Evolutionary conservation across 2,329 filamentous ascomycete genomes (phyloP), one percentile per base, ranked within the genome.

Genomic region (Aspergillus vadensis): DNA sequence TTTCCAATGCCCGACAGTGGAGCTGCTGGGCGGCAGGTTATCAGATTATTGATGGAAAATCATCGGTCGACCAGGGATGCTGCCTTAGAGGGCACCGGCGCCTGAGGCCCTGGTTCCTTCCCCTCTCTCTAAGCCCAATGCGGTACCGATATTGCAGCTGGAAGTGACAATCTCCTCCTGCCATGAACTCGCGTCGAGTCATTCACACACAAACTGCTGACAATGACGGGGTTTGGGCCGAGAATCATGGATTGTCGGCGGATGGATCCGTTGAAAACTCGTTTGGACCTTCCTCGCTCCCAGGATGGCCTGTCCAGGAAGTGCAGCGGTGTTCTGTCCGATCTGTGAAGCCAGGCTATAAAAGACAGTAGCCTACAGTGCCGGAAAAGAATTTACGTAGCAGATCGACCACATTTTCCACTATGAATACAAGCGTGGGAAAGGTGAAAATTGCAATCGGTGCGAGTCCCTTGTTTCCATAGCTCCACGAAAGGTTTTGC

Each of bases 361-460:
- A 48, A 27, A 47, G n/a, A 23, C 23, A 15, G 12, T n/a, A 21
- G 10, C 23, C 44, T 48, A 10, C 44, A 48, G 44, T 14, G 14
- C 44, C 10, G 21, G 44, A 14, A 15, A 4, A n/a, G n/a, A n/a
- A 14, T 7, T 30, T 8, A 7, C 8, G 21, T 12, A 25, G 7
- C 21, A 8, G 14, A 8, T 30, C 23, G 15, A 48, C 21, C 25
- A 27, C 21, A 15, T 2, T n/a, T n/a, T 9, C 14, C 44, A n/a
- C 14, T 10, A 48, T 27, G 44, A 27, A 21, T 12, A 14, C 25
- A 19, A 38, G 54, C n/a, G 17, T 19, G 21, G 48, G 49, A 9
- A 50, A 56, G n/a, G 47, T 62, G 19, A 61, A 50, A 27, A 64
- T 62, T 15, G 59, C 59, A 15, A 61, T 62, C n/a, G 55, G 58